These are phyloP conservation scores for Amylocystis lapponica DNA, from an alignment of 768 basidiomycete genomes.

Conservation along the genomic window DNA sequence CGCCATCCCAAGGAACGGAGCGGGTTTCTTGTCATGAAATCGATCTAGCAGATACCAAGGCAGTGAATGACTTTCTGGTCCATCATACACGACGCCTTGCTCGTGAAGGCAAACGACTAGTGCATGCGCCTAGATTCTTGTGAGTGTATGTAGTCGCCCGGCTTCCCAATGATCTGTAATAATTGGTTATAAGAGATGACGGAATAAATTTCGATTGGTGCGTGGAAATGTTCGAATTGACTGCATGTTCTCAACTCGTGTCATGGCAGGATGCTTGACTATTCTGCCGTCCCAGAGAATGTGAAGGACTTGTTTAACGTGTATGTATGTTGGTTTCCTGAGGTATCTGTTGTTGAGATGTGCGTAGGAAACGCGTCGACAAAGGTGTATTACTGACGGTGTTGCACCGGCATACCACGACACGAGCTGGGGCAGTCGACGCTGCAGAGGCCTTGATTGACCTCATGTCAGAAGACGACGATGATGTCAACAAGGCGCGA, in stretches of 20 bases:
- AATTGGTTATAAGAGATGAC: too few relatives aligned
- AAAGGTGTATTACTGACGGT: too few relatives aligned
- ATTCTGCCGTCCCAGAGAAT: constrained; percentile 6
- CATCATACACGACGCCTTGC: constrained; percentile 10
- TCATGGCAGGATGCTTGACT: constrained; percentile 8
- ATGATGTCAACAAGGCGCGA: not conserved
- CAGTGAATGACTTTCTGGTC: too few relatives aligned
- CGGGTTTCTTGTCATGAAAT: too few relatives aligned
- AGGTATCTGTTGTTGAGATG: not conserved
- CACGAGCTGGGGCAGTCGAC: not conserved
- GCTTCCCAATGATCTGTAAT: too few relatives aligned
- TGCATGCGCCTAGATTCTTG: constrained; percentile 12
- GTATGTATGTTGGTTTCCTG: constrained; percentile 1
- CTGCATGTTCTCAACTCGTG: not conserved
- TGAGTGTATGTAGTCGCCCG: constrained; percentile 8
- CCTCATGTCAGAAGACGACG: constrained; percentile 1
- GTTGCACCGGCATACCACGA: not conserved
- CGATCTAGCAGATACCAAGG: too few relatives aligned
- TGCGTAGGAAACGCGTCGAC: too few relatives aligned
- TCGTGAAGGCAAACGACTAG: constrained; percentile 11
- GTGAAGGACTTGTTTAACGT: constrained; percentile 6
- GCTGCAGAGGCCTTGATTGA: not conserved
- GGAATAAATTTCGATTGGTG: constrained; percentile 16
- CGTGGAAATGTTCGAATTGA: not conserved
- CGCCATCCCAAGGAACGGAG: too few relatives aligned